Conservation (phyloP, 495 filamentous ascomycete genomes). For the Penicillium chermesinum region DNA sequence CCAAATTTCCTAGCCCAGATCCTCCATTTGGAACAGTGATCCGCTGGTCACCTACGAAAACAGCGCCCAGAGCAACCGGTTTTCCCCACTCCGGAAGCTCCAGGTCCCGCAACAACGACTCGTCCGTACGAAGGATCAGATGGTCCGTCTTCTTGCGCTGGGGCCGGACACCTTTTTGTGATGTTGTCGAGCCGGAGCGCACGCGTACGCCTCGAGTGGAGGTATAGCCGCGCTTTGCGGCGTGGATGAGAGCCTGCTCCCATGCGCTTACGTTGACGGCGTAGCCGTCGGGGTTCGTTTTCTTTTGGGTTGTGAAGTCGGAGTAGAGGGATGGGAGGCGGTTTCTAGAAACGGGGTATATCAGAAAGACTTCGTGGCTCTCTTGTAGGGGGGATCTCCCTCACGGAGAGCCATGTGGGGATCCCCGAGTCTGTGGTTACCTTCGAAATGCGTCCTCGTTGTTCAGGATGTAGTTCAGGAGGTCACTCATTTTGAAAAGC, state of each 20-base stretch:
- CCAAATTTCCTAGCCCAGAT: background rate
- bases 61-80: constrained; percentile 75
- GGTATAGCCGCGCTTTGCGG: constrained; percentile 61
- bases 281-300: constrained; percentile 88
- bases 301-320: constrained; percentile 74
- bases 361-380: background rate
- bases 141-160: constrained; percentile 33
- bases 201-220: constrained; percentile 35
- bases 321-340: constrained; percentile 92
- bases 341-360: constrained; percentile 46
- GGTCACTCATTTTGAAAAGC: constrained; percentile 47
- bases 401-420: no score
- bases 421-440: constrained; percentile 43
- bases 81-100: constrained; percentile 75
- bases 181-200: constrained; percentile 16
- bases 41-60: constrained; percentile 49
- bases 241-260: constrained; percentile 65
- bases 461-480: constrained; percentile 55
- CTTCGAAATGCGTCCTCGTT: constrained; percentile 63
- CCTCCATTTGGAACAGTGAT: background rate
- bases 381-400: background rate
- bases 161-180: background rate
- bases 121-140: constrained; percentile 62
- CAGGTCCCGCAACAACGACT: constrained; percentile 63
- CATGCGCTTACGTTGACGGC: constrained; percentile 79